These are phyloP conservation scores for Durusdinium trenchii DNA, from an alignment of 73 alveolate species.

Conservation along the genomic window DNA sequence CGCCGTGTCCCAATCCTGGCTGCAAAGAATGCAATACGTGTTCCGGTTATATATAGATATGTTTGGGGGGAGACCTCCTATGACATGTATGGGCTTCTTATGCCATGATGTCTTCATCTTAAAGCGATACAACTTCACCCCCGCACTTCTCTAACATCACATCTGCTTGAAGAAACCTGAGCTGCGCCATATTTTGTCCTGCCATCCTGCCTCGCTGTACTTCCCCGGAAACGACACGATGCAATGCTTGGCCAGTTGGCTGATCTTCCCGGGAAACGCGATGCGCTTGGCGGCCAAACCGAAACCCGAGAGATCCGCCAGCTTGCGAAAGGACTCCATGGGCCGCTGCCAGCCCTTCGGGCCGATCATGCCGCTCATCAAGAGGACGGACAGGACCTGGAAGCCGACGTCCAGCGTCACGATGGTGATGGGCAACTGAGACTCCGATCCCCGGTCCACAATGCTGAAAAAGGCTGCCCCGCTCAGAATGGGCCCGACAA, in stretches of 20 bases:
- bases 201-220: too few species aligned
- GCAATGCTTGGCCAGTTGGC: not conserved
- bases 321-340: not conserved
- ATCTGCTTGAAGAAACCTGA: too few species aligned
- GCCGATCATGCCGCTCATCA: conserved; percentile 27
- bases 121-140: too few species aligned
- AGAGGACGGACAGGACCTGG: not conserved
- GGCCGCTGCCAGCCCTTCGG: not conserved
- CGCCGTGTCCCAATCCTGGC: conserved; percentile 35
- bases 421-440: too few species aligned
- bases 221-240: conserved; percentile 40
- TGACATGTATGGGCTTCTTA: too few species aligned
- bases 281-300: not conserved
- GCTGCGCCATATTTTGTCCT: too few species aligned
- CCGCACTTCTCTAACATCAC: too few species aligned
- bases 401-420: not conserved
- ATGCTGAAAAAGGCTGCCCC: not conserved
- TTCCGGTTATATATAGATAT: too few species aligned
- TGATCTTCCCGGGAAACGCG: conserved; percentile 20
- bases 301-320: conserved; percentile 5
- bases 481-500: not conserved
- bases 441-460: too few species aligned
- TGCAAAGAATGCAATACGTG: too few species aligned
- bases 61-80: too few species aligned
- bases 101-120: too few species aligned